phyloP scores from a whole-genome alignment of 192 early-diverging fungal species.

The Mycoemilia scoparia region DNA sequence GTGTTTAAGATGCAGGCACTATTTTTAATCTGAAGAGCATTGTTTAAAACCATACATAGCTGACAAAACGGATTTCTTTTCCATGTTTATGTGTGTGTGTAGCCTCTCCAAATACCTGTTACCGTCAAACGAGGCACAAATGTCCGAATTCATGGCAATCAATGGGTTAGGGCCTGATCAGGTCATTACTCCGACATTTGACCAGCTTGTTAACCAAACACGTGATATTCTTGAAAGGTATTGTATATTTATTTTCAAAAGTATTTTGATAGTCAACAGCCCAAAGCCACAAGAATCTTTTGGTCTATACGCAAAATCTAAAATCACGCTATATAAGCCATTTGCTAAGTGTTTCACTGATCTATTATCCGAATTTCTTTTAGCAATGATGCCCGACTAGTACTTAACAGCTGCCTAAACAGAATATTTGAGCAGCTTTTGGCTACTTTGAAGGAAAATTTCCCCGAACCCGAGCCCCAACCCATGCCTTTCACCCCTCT shows the following conservation, averaged over 20 bases:
- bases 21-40: too few relatives aligned
- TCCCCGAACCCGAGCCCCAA: constrained; percentile 17
- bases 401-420: constrained; percentile 18
- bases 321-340: too few relatives aligned
- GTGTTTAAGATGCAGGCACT: too few relatives aligned
- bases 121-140: constrained; percentile 15
- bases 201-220: constrained; percentile 64
- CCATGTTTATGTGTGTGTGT: too few relatives aligned
- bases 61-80: too few relatives aligned
- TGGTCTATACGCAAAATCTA: not conserved
- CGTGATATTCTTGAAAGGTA: constrained; percentile 70
- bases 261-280: too few relatives aligned
- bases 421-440: constrained; percentile 23
- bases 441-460: constrained; percentile 26
- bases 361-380: not conserved
- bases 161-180: constrained; percentile 21
- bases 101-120: constrained; percentile 11
- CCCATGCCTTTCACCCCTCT: constrained; percentile 12
- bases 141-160: constrained; percentile 13
- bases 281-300: too few relatives aligned
- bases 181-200: constrained; percentile 41
- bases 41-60: too few relatives aligned
- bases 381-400: not conserved
- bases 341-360: constrained; percentile 1
- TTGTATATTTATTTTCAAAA: constrained; percentile 18